A percentile compares a stretch with the other conserved stretches of the same genome.
These are phyloP conservation scores for Curvularia verruculosa DNA, from an alignment of 2,329 filamentous ascomycete genomes.

Conservation along the genomic window DNA sequence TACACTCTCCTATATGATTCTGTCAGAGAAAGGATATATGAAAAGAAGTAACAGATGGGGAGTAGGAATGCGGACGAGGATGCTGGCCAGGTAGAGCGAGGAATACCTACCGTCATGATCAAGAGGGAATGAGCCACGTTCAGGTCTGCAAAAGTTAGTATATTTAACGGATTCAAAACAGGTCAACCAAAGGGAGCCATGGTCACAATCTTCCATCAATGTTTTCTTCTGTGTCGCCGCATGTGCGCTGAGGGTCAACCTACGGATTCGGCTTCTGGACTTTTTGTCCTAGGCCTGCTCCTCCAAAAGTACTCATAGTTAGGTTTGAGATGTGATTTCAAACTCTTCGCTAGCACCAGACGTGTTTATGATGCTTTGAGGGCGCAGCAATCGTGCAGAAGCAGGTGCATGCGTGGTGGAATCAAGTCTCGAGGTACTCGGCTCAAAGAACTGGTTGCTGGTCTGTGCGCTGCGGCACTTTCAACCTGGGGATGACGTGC, in stretches of 20 bases:
- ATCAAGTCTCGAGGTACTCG: slow-evolving; percentile 37
- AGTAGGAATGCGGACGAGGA: slow-evolving; percentile 54
- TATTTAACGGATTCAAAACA: slow-evolving; percentile 14
- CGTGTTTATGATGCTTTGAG: not conserved
- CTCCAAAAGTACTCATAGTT: slow-evolving; percentile 69
- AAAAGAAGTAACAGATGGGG: not conserved
- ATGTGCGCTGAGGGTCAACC: slow-evolving; percentile 36
- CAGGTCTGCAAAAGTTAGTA: slow-evolving; percentile 64
- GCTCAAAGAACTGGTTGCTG: slow-evolving; percentile 16
- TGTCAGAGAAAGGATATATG: slow-evolving; percentile 21
- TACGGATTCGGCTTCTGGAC: slow-evolving; percentile 73
- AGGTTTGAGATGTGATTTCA: not conserved
- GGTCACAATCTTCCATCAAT: not conserved
- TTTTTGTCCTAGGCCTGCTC: slow-evolving; percentile 69
- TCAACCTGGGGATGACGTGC: slow-evolving; percentile 28
- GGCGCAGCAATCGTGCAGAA: slow-evolving; percentile 11
- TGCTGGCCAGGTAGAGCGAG: not conserved
- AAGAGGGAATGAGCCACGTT: slow-evolving; percentile 93
- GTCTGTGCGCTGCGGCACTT: slow-evolving; percentile 26
- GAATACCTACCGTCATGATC: slow-evolving; percentile 84
- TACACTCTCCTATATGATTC: slow-evolving; percentile 79
- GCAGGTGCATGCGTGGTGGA: slow-evolving; percentile 19
- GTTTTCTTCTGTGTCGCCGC: not conserved
- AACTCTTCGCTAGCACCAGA: not conserved
- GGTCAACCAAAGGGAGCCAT: too few relatives aligned